Evolutionary conservation across 1,284 basidiomycete genomes (phyloP).

Genomic region (Mycena citricolor): DNA sequence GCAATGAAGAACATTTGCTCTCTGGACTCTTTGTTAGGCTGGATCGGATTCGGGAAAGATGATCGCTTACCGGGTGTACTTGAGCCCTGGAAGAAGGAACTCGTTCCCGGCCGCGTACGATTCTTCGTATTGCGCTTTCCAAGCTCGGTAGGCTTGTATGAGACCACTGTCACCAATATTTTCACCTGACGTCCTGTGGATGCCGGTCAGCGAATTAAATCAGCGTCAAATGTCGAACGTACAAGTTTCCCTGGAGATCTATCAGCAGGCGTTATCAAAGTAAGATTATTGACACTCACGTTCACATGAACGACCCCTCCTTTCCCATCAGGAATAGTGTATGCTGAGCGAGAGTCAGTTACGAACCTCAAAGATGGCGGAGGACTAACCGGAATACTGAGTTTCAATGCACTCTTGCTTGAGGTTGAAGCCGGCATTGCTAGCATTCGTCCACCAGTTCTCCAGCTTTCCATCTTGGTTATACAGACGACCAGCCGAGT

Average conservation of each 20-base stretch:
- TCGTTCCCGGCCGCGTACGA: constrained; percentile 60
- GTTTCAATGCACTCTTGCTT: constrained; percentile 86
- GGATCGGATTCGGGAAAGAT: not conserved
- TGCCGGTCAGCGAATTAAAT: too few species aligned
- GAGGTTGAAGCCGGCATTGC: constrained; percentile 80
- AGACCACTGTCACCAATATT: constrained; percentile 89
- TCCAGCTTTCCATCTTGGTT: constrained; percentile 83
- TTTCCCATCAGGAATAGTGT: constrained; percentile 82
- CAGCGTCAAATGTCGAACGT: constrained; percentile 29
- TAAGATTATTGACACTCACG: constrained; percentile 44
- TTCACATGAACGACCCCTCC: constrained; percentile 85
- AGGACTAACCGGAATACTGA: constrained; percentile 75
- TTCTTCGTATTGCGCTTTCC: constrained; percentile 68
- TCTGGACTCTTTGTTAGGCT: constrained; percentile 34
- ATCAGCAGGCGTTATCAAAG: constrained; percentile 9
- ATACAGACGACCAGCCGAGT: constrained; percentile 84
- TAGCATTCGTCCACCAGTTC: constrained; percentile 85
- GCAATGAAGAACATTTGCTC: constrained; percentile 92
- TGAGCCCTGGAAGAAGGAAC: constrained; percentile 79
- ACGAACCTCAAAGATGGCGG: constrained; percentile 5
- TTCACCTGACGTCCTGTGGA: constrained; percentile 75
- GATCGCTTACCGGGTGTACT: constrained; percentile 63
- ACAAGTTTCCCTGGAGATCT: constrained; percentile 66
- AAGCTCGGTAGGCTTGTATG: constrained; percentile 85
- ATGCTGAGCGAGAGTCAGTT: constrained; percentile 45